Conservation (phyloP, 1,284 basidiomycete species). For the Rhizoctonia solani region DNA sequence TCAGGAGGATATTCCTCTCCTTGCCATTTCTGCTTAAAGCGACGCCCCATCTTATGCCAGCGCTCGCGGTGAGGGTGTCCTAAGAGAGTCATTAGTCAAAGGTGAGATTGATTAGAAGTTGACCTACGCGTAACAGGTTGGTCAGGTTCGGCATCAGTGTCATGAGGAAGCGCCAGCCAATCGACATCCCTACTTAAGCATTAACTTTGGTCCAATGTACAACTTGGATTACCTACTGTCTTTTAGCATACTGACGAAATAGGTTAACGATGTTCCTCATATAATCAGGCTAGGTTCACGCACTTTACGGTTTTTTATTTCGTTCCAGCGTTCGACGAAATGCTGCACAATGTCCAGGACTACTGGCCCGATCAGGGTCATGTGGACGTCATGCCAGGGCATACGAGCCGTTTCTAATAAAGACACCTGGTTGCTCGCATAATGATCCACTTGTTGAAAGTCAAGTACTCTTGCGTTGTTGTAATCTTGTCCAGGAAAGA, state of each 20-base stretch:
- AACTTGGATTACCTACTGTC: background rate
- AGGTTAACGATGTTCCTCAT: background rate
- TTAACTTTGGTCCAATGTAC: background rate
- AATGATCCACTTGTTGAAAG: slow-evolving; percentile 81
- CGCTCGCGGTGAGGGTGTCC: slow-evolving; percentile 70
- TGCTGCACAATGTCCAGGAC: slow-evolving; percentile 91
- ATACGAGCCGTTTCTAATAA: slow-evolving; percentile 75
- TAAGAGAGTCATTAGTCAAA: slow-evolving; percentile 40
- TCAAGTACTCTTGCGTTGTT: slow-evolving; percentile 84
- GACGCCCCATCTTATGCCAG: slow-evolving; percentile 62
- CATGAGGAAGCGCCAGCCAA: slow-evolving; percentile 84
- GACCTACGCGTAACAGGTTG: slow-evolving; percentile 65
- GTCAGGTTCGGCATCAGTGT: slow-evolving; percentile 60
- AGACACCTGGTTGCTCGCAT: slow-evolving; percentile 72
- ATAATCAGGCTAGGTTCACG: slow-evolving; percentile 31
- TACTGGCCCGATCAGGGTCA: slow-evolving; percentile 80
- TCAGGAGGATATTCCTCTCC: slow-evolving; percentile 29
- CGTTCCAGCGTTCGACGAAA: slow-evolving; percentile 88
- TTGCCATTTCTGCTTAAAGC: slow-evolving; percentile 62
- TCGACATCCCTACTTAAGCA: slow-evolving; percentile 50
- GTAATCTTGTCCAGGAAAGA: slow-evolving; percentile 95
- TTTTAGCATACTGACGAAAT: slow-evolving; percentile 26
- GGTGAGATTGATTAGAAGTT: slow-evolving; percentile 36
- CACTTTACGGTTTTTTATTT: slow-evolving; percentile 77
- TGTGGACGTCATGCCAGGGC: slow-evolving; percentile 93